phyloP scores from a whole-genome alignment of 2,329 filamentous ascomycete genomes.

The Talaromyces funiculosus region DNA sequence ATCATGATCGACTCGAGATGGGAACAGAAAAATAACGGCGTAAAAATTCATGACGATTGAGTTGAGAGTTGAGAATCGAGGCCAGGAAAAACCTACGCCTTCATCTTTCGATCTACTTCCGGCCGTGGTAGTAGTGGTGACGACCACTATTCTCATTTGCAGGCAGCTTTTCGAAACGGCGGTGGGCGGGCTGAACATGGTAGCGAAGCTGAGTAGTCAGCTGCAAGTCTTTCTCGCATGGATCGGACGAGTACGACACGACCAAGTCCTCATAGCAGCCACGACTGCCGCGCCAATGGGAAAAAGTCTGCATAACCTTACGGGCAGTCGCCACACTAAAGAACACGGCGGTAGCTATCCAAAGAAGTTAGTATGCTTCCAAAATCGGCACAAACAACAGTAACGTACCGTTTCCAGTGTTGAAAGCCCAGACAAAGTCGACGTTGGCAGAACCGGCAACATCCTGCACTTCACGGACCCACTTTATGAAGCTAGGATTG shows the following conservation, averaged over 20 bases:
- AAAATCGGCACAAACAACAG: neutral
- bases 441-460: conserved; percentile 32
- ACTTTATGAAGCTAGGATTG: conserved; percentile 28
- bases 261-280: conserved; percentile 23
- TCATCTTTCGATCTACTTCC: neutral
- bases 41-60: neutral
- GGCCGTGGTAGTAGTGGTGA: neutral
- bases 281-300: conserved; percentile 17
- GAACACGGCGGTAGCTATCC: conserved; percentile 23
- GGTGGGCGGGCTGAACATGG: conserved; percentile 5
- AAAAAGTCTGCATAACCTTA: conserved; percentile 26
- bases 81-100: neutral
- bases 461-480: conserved; percentile 31
- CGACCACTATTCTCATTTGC: neutral
- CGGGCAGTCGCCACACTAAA: conserved; percentile 23
- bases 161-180: conserved; percentile 2
- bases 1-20: neutral
- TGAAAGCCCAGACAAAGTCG: conserved; percentile 39
- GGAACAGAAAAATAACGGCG: neutral
- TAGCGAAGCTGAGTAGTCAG: conserved; percentile 18
- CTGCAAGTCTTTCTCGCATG: conserved; percentile 31
- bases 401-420: conserved; percentile 38
- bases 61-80: neutral
- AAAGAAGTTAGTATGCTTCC: neutral
- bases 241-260: conserved; percentile 31